These are phyloP conservation scores for Ceratocystis cubensis DNA, from an alignment of 2,329 filamentous ascomycete species.

Conservation along the genomic window DNA sequence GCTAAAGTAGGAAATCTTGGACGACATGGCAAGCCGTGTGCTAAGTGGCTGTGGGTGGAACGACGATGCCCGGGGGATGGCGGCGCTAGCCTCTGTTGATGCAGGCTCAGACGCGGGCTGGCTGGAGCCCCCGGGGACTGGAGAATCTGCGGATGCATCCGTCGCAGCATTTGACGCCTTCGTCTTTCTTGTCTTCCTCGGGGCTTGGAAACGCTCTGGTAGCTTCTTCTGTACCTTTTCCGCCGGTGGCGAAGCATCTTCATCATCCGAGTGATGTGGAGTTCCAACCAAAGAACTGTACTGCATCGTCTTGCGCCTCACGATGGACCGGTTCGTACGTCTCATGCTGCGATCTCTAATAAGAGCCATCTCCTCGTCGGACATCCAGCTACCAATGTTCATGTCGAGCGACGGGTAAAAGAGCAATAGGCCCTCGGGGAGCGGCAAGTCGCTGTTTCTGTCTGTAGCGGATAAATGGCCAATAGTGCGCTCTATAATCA, in stretches of 20 bases:
- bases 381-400: conserved; percentile 99
- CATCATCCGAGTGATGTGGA: conserved; percentile 67
- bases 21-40: conserved; percentile 84
- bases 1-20: conserved; percentile 97
- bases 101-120: neutral
- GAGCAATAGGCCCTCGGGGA: conserved; percentile 68
- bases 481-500: conserved; percentile 68
- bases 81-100: neutral
- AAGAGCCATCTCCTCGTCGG: conserved; percentile 89
- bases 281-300: conserved; percentile 77
- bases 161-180: conserved; percentile 15
- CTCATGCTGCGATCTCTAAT: conserved; percentile 73
- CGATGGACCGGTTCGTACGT: conserved; percentile 63
- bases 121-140: neutral
- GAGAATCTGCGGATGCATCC: neutral
- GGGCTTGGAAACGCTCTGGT: conserved; percentile 6
- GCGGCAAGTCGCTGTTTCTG: conserved; percentile 46
- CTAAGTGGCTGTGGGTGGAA: conserved; percentile 49
- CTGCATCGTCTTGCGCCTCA: conserved; percentile 76
- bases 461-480: conserved; percentile 21
- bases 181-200: conserved; percentile 19
- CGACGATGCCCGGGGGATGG: conserved; percentile 27
- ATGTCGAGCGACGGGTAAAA: conserved; percentile 88
- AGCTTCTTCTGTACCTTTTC: conserved; percentile 1
- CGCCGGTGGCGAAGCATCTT: conserved; percentile 33